Evolutionary conservation across 208 protist species (phyloP).

Genomic region (Trypanosoma mega): DNA sequence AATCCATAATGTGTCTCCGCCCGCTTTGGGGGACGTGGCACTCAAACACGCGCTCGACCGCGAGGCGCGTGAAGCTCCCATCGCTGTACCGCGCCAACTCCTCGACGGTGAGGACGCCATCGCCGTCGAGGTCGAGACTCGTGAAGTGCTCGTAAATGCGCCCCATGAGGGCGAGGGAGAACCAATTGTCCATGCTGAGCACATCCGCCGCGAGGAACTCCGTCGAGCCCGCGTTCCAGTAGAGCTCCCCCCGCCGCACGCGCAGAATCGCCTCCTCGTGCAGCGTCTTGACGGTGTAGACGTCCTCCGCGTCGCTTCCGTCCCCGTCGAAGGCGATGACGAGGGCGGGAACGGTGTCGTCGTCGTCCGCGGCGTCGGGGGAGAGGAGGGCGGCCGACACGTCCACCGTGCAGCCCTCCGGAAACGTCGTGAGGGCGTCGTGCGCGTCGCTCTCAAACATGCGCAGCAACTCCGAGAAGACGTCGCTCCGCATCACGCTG

Average conservation of each 20-base stretch:
- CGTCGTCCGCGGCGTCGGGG: slow-evolving; percentile 41
- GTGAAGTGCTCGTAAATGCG: slow-evolving; percentile 91
- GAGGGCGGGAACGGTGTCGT: slow-evolving; percentile 70
- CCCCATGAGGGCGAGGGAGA: slow-evolving; percentile 78
- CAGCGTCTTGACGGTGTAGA: slow-evolving; percentile 69
- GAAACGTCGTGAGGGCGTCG: slow-evolving; percentile 67
- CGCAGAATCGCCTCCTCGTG: slow-evolving; percentile 28
- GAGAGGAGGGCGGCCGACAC: slow-evolving; percentile 42
- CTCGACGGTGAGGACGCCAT: slow-evolving; percentile 78
- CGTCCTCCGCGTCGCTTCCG: slow-evolving; percentile 48
- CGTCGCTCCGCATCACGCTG: slow-evolving; percentile 79
- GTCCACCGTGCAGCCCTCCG: slow-evolving; percentile 73
- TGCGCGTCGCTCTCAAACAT: slow-evolving; percentile 86
- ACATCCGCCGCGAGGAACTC: slow-evolving; percentile 58
- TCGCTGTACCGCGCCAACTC: slow-evolving; percentile 84
- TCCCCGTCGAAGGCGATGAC: slow-evolving; percentile 65
- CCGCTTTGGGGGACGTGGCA: slow-evolving; percentile 81
- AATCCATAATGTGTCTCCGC: slow-evolving; percentile 84
- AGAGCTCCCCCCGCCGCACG: slow-evolving; percentile 55
- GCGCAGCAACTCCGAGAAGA: slow-evolving; percentile 88
- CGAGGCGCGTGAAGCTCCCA: slow-evolving; percentile 77
- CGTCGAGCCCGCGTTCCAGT: slow-evolving; percentile 77
- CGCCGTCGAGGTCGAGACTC: slow-evolving; percentile 75
- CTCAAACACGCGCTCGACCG: slow-evolving; percentile 87
- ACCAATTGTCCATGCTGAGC: slow-evolving; percentile 89